phyloP scores from a whole-genome alignment of 768 basidiomycete species.

The Cyclocybe cylindracea region DNA sequence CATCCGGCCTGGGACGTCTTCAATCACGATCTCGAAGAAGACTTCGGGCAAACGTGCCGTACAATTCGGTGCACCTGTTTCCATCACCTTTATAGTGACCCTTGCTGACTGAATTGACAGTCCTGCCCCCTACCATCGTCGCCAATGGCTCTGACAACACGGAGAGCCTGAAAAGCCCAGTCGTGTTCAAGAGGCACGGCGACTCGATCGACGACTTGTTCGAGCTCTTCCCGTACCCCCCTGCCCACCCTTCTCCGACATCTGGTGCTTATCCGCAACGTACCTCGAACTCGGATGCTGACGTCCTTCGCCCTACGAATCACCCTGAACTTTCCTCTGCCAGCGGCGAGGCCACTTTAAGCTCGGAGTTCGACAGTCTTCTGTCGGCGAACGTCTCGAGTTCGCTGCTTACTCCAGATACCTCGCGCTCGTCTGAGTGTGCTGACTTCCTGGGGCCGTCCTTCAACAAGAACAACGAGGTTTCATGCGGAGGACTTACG shows the following conservation, averaged over 20 bases:
- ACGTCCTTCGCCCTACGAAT: not conserved
- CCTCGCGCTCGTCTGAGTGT: conserved; percentile 10
- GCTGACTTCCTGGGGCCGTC: no score
- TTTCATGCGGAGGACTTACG: no score
- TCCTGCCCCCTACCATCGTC: conserved; percentile 7
- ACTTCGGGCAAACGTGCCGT: conserved; percentile 4
- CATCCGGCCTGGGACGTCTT: not conserved
- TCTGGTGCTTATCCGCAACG: not conserved
- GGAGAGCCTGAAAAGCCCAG: not conserved
- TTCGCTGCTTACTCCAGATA: conserved; percentile 5
- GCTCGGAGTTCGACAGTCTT: conserved; percentile 3
- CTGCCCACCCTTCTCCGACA: conserved; percentile 5
- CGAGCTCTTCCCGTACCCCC: conserved; percentile 19
- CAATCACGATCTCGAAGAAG: not conserved
- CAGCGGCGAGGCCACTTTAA: conserved; percentile 6
- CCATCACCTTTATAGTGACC: conserved; percentile 2
- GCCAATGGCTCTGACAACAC: not conserved
- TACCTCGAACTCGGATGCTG: not conserved
- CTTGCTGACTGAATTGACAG: not conserved
- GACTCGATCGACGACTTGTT: conserved; percentile 18
- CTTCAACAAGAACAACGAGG: no score
- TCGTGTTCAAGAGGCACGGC: not conserved
- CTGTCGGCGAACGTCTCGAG: conserved; percentile 1
- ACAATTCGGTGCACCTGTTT: conserved; percentile 1
- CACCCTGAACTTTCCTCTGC: not conserved